A percentile compares a stretch with the other conserved stretches of the same genome.
Conservation (phyloP, 495 filamentous ascomycete genomes). For the Oidiodendron maius region DNA sequence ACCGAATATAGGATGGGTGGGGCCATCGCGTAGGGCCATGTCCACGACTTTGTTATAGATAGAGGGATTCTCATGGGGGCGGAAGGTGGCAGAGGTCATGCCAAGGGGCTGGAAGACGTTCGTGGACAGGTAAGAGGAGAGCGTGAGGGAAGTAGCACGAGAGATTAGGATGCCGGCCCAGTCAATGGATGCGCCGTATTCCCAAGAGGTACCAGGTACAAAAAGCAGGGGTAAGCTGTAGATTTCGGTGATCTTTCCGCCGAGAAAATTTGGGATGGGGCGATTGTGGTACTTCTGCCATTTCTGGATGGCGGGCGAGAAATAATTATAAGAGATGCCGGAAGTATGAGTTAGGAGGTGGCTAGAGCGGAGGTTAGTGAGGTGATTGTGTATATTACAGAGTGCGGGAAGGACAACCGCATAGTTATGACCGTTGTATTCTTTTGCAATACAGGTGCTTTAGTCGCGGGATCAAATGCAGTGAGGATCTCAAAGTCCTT, state of each 20-base stretch:
- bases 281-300: neutral
- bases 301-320: neutral
- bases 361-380: conserved; percentile 1
- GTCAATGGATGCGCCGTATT: neutral
- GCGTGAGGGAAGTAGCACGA: too few relatives aligned
- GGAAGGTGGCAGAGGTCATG: too few relatives aligned
- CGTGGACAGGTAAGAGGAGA: too few relatives aligned
- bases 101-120: too few relatives aligned
- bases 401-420: too few relatives aligned
- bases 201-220: conserved; percentile 35
- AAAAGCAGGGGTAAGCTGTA: conserved; percentile 32
- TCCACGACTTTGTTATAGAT: too few relatives aligned
- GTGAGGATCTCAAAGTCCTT: conserved; percentile 16
- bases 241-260: neutral
- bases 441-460: conserved; percentile 43
- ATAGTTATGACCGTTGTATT: conserved; percentile 41
- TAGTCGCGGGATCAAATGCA: conserved; percentile 19
- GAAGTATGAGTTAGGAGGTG: conserved; percentile 17
- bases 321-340: conserved; percentile 8
- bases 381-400: neutral
- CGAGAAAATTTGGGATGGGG: neutral
- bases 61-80: too few relatives aligned
- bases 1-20: too few relatives aligned
- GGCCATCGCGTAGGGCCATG: too few relatives aligned
- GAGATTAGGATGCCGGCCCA: neutral